Percentiles rank a stretch among this genome's conserved stretches.
phyloP scores from a whole-genome alignment of 2,329 filamentous ascomycete genomes.

The Trichoderma breve region DNA sequence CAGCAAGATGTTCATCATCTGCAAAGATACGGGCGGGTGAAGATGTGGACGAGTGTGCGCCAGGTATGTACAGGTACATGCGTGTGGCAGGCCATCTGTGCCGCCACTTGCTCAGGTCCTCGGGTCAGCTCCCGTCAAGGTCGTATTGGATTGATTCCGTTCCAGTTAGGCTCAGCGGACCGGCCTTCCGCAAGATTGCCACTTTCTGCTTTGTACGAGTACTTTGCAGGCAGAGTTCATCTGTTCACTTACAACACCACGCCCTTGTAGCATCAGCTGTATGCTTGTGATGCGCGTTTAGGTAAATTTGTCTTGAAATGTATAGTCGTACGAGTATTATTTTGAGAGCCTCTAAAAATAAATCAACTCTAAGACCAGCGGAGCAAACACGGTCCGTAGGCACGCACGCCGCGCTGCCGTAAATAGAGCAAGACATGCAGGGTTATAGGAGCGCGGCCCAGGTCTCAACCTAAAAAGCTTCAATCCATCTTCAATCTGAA shows the following conservation, averaged over 20 bases:
- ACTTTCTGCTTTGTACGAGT: neutral
- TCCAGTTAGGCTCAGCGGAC: slow-evolving; percentile 15
- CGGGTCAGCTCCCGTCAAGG: neutral
- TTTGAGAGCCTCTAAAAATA: neutral
- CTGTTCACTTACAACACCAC: neutral
- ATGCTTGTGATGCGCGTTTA: neutral
- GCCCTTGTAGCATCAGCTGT: neutral
- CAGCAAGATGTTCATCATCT: neutral
- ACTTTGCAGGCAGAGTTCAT: neutral
- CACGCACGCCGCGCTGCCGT: neutral
- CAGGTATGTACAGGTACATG: neutral
- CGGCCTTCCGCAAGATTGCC: slow-evolving; percentile 8
- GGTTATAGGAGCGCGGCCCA: neutral
- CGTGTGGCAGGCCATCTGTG: neutral
- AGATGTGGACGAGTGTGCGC: neutral
- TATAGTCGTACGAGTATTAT: too few relatives aligned
- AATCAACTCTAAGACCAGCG: neutral
- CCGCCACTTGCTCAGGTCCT: neutral
- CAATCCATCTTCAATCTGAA: neutral
- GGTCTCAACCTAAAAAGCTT: neutral
- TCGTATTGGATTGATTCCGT: neutral
- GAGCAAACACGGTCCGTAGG: neutral
- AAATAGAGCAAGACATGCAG: slow-evolving; percentile 17
- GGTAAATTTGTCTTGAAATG: neutral
- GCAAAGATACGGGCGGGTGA: neutral